Percentiles rank a stretch among this genome's conserved stretches.
These are phyloP conservation scores for Wickerhamiella vanderwaltii DNA, from an alignment of 805 yeast genomes.

Conservation along the genomic window DNA sequence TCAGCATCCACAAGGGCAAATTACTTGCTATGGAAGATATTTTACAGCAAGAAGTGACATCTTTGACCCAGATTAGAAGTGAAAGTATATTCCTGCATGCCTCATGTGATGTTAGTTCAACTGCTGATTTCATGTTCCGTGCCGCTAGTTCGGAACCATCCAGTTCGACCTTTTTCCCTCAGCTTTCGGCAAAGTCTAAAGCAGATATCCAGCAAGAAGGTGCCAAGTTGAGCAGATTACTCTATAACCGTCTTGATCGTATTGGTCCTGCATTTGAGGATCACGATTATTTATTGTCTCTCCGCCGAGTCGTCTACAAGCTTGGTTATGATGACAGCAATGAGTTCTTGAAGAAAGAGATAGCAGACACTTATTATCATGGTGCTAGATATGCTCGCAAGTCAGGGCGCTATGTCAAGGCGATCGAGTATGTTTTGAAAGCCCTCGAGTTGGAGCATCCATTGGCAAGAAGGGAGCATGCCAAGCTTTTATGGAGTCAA, in stretches of 20 bases:
- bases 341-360: slow-evolving; percentile 16
- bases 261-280: slow-evolving; percentile 46
- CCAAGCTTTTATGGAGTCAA: slow-evolving; percentile 25
- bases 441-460: slow-evolving; percentile 15
- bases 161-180: neutral
- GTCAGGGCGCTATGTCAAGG: slow-evolving; percentile 33
- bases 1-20: slow-evolving; percentile 41
- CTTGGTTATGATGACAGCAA: neutral
- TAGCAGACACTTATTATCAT: slow-evolving; percentile 42
- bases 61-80: slow-evolving; percentile 34
- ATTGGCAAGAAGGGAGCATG: slow-evolving; percentile 39
- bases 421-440: slow-evolving; percentile 17
- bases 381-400: slow-evolving; percentile 55
- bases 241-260: slow-evolving; percentile 21
- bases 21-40: slow-evolving; percentile 49
- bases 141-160: neutral
- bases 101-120: slow-evolving; percentile 40
- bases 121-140: neutral
- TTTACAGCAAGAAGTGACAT: slow-evolving; percentile 36
- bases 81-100: slow-evolving; percentile 46
- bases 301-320: slow-evolving; percentile 39
- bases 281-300: slow-evolving; percentile 45
- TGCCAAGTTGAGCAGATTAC: slow-evolving; percentile 4
- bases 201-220: neutral
- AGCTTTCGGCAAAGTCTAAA: neutral